phyloP scores from a whole-genome alignment of 257 asterid genomes.

The Solanum pennellii region DNA sequence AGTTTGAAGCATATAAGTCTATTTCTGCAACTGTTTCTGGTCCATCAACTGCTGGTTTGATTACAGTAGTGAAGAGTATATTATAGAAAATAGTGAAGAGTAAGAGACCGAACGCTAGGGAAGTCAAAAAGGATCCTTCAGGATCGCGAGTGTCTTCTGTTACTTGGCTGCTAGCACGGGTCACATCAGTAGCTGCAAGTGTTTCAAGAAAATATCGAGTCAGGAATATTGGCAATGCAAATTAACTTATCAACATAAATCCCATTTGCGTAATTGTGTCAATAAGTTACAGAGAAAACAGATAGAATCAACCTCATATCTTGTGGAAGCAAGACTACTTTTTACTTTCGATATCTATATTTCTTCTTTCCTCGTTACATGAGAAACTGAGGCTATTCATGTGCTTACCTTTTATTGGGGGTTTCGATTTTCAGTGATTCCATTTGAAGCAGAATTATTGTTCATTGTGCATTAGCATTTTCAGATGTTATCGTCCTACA shows the following conservation, averaged over 20 bases:
- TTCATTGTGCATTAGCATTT: neutral
- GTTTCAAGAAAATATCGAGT: neutral
- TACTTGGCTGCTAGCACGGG: constrained; percentile 5
- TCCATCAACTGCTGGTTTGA: constrained; percentile 65
- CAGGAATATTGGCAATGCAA: neutral
- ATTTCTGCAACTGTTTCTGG: constrained; percentile 10
- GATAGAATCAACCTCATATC: neutral
- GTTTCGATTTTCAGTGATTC: neutral
- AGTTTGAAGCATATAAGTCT: neutral
- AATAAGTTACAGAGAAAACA: neutral
- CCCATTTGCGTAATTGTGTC: neutral
- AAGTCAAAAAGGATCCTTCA: constrained; percentile 33
- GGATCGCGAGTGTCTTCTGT: constrained; percentile 13
- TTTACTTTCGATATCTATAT: neutral
- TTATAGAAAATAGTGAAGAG: constrained; percentile 56
- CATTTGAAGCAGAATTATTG: neutral
- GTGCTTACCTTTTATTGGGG: neutral
- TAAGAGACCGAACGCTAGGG: constrained; percentile 24
- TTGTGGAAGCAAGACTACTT: neutral
- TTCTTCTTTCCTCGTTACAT: neutral
- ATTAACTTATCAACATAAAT: neutral
- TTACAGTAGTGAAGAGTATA: constrained; percentile 41
- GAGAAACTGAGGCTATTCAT: neutral
- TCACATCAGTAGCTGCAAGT: constrained; percentile 29
- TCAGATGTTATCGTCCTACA: neutral